Base-by-base conservation (phyloP, 306 rosid genomes). In the Pterocarpus santalinus region DNA sequence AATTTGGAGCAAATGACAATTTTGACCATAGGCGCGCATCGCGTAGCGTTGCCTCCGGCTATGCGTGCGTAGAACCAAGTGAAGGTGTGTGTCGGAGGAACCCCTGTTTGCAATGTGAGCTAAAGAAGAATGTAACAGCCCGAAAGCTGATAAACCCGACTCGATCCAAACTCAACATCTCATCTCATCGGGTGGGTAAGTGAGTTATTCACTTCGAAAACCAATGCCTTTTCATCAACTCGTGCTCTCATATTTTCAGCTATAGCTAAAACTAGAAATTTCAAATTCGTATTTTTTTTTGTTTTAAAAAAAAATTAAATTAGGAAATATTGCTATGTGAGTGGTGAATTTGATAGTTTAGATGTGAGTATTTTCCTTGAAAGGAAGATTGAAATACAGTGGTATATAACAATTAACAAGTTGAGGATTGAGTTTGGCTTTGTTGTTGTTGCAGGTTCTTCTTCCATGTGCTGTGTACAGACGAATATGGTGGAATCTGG, bases 401-500 rank as follows among this genome's bases (percentile, higher is more conserved):
- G 3, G 16, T 10, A 52, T 22, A 22, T 22, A 22, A 22, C 28
- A 22, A 22, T 22, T 22, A 22, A 51, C 7, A 32, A 13, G 46
- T n/a, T 43, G 51, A 47, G 28, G 72, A 53, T 5, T 69, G 57
- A 22, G 28, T 22, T 22, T 22, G 28, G 28, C 28, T 22, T 22
- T 22, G 28, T 22, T 22, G 28, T 22, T 22, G 28, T 22, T 22
- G 28, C 70, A 84, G 84, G 63, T 69, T 76, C 10, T 46, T 11
- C 15, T 22, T 22, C 28, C 52, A 22, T 49, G 2, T 46, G 17
- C 16, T 82, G 58, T 61, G 47, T 56, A 12, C 5, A 35, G 51
- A n/a, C 38, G 69, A 14, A 77, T 46, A 72, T 77, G 76, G 30
- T 72, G 33, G 36, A 72, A 44, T 60, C 44, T 30, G 62, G 34